phyloP scores from a whole-genome alignment of 2,329 filamentous ascomycete genomes.

The Fusarium haematococcum region DNA sequence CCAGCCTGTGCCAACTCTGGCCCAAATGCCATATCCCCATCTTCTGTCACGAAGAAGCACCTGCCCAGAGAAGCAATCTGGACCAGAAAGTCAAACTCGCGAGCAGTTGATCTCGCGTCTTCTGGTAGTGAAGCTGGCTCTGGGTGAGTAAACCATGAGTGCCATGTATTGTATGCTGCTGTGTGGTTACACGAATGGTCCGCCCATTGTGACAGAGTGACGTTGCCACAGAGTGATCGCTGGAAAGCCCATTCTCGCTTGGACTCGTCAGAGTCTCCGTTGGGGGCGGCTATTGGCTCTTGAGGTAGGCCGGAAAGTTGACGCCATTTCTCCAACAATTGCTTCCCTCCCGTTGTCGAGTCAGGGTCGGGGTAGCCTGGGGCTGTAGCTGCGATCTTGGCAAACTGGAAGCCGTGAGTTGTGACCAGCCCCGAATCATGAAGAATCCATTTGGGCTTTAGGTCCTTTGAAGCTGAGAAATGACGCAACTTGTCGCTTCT shows the following conservation, averaged over 20 bases:
- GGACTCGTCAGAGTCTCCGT: conserved; percentile 11
- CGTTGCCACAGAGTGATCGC: conserved; percentile 18
- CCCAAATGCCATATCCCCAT: conserved; percentile 5
- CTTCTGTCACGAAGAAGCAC: not conserved
- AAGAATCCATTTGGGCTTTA: not conserved
- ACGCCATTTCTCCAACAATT: not conserved
- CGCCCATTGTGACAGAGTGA: conserved; percentile 26
- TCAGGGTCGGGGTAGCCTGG: not conserved
- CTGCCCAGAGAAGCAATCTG: not conserved
- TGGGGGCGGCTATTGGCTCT: not conserved
- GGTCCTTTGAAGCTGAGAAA: not conserved
- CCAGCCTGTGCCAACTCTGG: not conserved
- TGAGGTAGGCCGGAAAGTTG: not conserved
- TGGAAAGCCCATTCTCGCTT: conserved; percentile 3
- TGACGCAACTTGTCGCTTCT: not conserved
- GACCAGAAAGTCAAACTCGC: conserved; percentile 9
- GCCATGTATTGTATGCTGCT: not conserved
- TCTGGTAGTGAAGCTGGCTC: not conserved
- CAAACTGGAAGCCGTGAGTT: conserved; percentile 1
- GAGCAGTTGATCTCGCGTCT: not conserved
- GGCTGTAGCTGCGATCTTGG: not conserved
- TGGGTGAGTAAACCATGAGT: conserved; percentile 1
- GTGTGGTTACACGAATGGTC: conserved; percentile 13
- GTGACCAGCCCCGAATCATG: not conserved
- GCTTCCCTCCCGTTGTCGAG: not conserved